A percentile compares a stretch with the other conserved stretches of the same genome.
Conservation (phyloP, 1,139 yeast genomes). For the Scheffersomyces insectosa region DNA sequence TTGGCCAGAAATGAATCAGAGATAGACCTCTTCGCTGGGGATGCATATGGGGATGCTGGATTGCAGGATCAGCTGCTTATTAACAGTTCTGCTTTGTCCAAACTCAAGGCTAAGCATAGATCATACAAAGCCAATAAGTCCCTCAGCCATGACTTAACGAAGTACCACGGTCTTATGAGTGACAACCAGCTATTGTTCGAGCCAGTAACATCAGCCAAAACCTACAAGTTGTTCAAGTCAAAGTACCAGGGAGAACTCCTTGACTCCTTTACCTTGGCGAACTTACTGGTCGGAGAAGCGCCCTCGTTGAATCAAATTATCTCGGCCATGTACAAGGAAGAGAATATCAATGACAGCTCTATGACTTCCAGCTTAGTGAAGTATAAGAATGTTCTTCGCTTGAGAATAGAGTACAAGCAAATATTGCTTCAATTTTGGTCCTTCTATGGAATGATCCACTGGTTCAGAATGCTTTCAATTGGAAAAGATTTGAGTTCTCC, state of each 20-base stretch:
- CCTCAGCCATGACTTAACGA: constrained; percentile 16
- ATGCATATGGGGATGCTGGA: constrained; percentile 25
- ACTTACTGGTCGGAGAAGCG: constrained; percentile 39
- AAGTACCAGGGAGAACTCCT: constrained; percentile 26
- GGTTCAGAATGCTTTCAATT: constrained; percentile 37
- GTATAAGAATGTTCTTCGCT: constrained; percentile 38
- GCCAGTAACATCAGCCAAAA: constrained; percentile 24
- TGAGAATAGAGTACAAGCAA: constrained; percentile 44
- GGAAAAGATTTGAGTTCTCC: constrained; percentile 41
- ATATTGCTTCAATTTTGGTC: constrained; percentile 46
- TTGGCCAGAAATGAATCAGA: neutral
- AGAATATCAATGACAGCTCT: constrained; percentile 11
- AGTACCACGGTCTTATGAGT: constrained; percentile 21
- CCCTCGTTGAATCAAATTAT: constrained; percentile 33
- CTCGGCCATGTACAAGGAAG: constrained; percentile 30
- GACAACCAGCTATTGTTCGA: constrained; percentile 41
- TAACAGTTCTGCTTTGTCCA: constrained; percentile 13
- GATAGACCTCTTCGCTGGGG: constrained; percentile 19
- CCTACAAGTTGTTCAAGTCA: constrained; percentile 16
- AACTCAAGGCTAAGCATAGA: constrained; percentile 17
- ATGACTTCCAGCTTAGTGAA: constrained; percentile 30
- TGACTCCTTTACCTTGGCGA: constrained; percentile 32
- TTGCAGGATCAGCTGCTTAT: constrained; percentile 12
- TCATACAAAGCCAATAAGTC: constrained; percentile 12
- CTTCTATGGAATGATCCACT: constrained; percentile 39